Conservation (phyloP, 495 filamentous ascomycete species). For the Neohortaea acidophila region DNA sequence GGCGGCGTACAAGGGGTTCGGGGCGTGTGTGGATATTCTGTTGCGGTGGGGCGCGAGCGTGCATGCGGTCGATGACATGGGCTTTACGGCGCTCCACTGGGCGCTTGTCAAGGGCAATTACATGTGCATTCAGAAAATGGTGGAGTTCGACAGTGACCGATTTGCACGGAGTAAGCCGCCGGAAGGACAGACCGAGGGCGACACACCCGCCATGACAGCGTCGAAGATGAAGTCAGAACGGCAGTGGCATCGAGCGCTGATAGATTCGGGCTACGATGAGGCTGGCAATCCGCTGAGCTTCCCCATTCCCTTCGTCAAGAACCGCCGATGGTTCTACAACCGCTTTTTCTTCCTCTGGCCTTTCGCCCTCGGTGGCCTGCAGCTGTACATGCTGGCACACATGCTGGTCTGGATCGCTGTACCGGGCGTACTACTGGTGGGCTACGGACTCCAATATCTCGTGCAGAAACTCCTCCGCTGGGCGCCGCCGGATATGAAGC, state of each 20-base stretch:
- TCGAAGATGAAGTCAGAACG: constrained; percentile 74
- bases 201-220: constrained; percentile 70
- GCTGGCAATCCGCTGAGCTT: constrained; percentile 56
- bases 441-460: constrained; percentile 62
- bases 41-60: constrained; percentile 91
- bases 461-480: constrained; percentile 62
- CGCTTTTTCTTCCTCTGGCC: constrained; percentile 90
- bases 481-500: constrained; percentile 70
- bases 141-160: constrained; percentile 88
- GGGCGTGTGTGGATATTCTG: constrained; percentile 80
- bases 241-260: constrained; percentile 70
- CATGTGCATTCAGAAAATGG: constrained; percentile 71
- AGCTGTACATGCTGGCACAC: constrained; percentile 55
- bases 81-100: constrained; percentile 91
- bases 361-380: constrained; percentile 53
- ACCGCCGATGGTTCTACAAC: constrained; percentile 56
- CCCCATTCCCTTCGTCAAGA: constrained; percentile 42
- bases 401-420: constrained; percentile 60
- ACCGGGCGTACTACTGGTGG: constrained; percentile 48
- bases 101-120: constrained; percentile 82
- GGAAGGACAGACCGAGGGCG: constrained; percentile 42
- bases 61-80: constrained; percentile 75
- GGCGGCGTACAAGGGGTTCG: constrained; percentile 93
- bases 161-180: constrained; percentile 57
- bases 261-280: constrained; percentile 68